Evolutionary conservation across 805 yeast genomes (phyloP), one percentile per base, ranked within the genome.

Genomic region (Ogataea zsoltii): DNA sequence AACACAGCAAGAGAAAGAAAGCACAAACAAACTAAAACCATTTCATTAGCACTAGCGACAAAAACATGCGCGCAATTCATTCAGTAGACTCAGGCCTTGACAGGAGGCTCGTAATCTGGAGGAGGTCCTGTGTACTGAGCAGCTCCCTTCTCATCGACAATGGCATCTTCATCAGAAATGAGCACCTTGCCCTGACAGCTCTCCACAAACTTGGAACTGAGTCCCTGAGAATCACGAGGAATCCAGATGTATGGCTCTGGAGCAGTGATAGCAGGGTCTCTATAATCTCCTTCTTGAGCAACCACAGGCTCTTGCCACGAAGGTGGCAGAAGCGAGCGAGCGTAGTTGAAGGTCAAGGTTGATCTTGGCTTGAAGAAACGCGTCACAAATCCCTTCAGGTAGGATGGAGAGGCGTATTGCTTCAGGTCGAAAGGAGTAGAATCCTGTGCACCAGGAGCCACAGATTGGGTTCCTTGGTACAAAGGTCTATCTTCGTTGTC

Each of bases 231-330:
- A 63, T 87, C 95, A 53, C 70, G 76, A 34, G 85, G 80, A 50
- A 85, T 69, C 95, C 95, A 87, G 40, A 85, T 69, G 45, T 76
- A 75, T 25, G 89, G 88, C 49, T 70, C 80, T 7, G 67, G 74
- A 26, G 72, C 82, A n/a, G 60, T 65, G 31, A 80, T 75, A 33
- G 77, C 76, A 18, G 88, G 88, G 56, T 80, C 77, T 30, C 73
- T 69, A 55, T 79, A 83, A 16, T 31, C 38, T 35, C 41, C 43
- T 14, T 32, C 50, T 11, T 29, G 23, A 1, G 43, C 48, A 6
- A 26, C 15, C 21, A 46, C 44, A 14, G 60, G 54, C 14, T 43
- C 50, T 29, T 57, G 52, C 49, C 55, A 59, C 15, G 57, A 51
- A 29, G 38, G 35, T 30, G 83, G 83, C 69, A 78, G 66, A 2